These are phyloP conservation scores for Cyberlindnera japonica DNA, from an alignment of 805 yeast species.

Conservation along the genomic window DNA sequence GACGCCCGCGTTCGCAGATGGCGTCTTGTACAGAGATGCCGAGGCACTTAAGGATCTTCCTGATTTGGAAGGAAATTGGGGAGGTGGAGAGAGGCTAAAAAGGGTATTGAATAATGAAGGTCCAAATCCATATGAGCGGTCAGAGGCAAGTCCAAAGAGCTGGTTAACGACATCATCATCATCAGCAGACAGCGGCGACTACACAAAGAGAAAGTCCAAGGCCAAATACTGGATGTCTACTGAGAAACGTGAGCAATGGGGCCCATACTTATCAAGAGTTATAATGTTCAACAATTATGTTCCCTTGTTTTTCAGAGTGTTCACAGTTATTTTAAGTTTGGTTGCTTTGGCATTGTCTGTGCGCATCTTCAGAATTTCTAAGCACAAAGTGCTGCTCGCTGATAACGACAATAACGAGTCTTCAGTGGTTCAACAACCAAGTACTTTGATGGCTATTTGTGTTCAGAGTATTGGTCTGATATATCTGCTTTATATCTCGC, in stretches of 20 bases:
- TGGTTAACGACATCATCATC: constrained; percentile 10
- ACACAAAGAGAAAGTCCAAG: constrained; percentile 43
- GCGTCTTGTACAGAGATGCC: constrained; percentile 20
- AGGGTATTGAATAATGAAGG: constrained; percentile 41
- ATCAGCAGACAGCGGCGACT: constrained; percentile 23
- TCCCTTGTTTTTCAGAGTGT: constrained; percentile 69
- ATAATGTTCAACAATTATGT: constrained; percentile 74
- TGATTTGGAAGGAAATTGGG: constrained; percentile 57
- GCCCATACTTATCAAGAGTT: constrained; percentile 55
- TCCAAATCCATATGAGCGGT: constrained; percentile 7
- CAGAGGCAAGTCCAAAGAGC: background rate
- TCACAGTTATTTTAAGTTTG: constrained; percentile 54
- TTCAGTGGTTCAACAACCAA: constrained; percentile 67
- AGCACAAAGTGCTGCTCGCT: constrained; percentile 19
- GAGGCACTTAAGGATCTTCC: constrained; percentile 30
- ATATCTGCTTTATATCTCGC: constrained; percentile 76
- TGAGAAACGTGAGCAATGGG: constrained; percentile 58
- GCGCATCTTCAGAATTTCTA: constrained; percentile 45
- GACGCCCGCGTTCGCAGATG: constrained; percentile 35
- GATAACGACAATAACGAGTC: constrained; percentile 10
- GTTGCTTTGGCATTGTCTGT: constrained; percentile 72
- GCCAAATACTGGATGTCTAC: constrained; percentile 70
- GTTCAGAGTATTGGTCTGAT: constrained; percentile 77
- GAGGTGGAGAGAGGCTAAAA: constrained; percentile 63
- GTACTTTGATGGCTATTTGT: constrained; percentile 88